phyloP scores from a whole-genome alignment of 768 basidiomycete genomes.

The Termitomyces sp. region DNA sequence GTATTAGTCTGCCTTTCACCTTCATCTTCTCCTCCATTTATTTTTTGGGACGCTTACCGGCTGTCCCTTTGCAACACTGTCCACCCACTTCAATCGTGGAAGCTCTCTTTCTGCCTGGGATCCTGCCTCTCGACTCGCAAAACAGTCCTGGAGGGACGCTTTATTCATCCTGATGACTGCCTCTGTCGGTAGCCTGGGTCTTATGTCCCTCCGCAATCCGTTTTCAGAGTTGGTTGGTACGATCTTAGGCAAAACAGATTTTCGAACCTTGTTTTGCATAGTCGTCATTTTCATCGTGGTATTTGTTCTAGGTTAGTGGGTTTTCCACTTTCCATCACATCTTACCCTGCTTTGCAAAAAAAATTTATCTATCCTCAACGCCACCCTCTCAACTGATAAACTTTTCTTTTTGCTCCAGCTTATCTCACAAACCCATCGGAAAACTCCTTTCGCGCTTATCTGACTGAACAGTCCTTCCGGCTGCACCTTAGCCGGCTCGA shows the following conservation, averaged over 20 bases:
- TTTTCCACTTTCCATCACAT: neutral
- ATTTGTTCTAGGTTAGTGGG: constrained; percentile 63
- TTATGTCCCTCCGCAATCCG: constrained; percentile 55
- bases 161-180: constrained; percentile 59
- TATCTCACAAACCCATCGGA: constrained; percentile 95
- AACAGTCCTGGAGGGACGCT: constrained; percentile 38
- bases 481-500: constrained; percentile 87
- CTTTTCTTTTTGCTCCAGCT: constrained; percentile 42
- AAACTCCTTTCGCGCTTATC: constrained; percentile 87
- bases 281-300: constrained; percentile 64
- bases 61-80: constrained; percentile 37
- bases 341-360: neutral
- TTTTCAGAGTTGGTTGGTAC: constrained; percentile 45
- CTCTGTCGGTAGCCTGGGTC: constrained; percentile 56
- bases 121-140: constrained; percentile 27
- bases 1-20: neutral
- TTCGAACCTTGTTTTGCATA: constrained; percentile 67
- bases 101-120: constrained; percentile 29
- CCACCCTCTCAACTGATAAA: constrained; percentile 12
- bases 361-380: neutral
- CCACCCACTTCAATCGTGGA: constrained; percentile 24
- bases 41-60: constrained; percentile 18
- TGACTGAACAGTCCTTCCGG: constrained; percentile 97
- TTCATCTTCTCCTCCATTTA: neutral
- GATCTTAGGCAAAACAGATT: constrained; percentile 53